A percentile compares a stretch with the other conserved stretches of the same genome.
phyloP scores from a whole-genome alignment of 2,329 filamentous ascomycete species.

The Apiospora sp. region DNA sequence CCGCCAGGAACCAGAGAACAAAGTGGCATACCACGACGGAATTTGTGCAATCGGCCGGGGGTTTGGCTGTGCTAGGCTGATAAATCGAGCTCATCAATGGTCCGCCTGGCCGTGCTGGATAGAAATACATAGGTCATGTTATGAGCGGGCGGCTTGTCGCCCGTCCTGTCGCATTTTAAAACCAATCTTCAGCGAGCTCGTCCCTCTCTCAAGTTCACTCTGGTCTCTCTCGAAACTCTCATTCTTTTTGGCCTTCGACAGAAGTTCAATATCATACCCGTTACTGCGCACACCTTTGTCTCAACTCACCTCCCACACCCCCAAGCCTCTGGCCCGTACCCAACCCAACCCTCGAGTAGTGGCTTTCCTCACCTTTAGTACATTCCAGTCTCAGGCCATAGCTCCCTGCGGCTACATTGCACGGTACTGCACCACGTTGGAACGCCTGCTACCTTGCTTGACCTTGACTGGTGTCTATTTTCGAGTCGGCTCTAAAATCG shows the following conservation, averaged over 20 bases:
- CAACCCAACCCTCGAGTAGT: background rate
- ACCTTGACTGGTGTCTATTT: slow-evolving; percentile 17
- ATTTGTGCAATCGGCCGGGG: slow-evolving; percentile 38
- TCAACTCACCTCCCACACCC: background rate
- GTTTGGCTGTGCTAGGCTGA: slow-evolving; percentile 14
- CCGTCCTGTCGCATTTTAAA: slow-evolving; percentile 18
- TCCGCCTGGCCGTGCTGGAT: slow-evolving; percentile 1
- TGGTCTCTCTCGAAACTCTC: slow-evolving; percentile 12
- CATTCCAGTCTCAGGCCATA: slow-evolving; percentile 7
- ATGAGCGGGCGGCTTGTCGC: slow-evolving; percentile 10
- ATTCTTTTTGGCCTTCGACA: background rate
- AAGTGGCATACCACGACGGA: slow-evolving; percentile 39
- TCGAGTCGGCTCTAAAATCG: slow-evolving; percentile 22
- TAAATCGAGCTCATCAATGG: slow-evolving; percentile 30
- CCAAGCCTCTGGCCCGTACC: background rate
- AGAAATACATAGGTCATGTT: slow-evolving; percentile 4
- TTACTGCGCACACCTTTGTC: background rate
- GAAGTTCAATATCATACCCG: background rate
- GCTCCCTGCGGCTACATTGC: background rate
- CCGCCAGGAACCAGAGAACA: slow-evolving; percentile 30
- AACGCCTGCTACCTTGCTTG: slow-evolving; percentile 3
- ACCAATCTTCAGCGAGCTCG: slow-evolving; percentile 20
- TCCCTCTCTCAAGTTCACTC: slow-evolving; percentile 19
- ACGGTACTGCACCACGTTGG: background rate
- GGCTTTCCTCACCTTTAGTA: slow-evolving; percentile 11